Conservation (phyloP, 2,329 filamentous ascomycete genomes). For the Sporothrix brunneoviolacea region DNA sequence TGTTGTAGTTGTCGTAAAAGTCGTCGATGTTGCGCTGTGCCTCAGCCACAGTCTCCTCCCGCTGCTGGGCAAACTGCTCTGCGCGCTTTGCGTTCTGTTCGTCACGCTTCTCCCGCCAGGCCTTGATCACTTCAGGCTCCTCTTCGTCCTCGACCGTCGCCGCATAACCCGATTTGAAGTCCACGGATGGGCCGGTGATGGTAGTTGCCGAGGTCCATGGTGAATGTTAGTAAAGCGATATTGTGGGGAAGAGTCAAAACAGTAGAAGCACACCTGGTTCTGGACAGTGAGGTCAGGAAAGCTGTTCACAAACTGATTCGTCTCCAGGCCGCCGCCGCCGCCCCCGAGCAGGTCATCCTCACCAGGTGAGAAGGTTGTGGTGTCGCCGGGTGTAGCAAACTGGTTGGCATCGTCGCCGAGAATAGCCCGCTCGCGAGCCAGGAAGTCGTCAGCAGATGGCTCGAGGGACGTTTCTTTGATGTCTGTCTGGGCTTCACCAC, state of each 20-base stretch:
- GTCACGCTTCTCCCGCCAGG: constrained; percentile 90
- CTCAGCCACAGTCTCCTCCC: constrained; percentile 77
- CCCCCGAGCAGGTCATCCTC: constrained; percentile 67
- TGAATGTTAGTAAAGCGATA: no score
- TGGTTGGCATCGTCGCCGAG: constrained; percentile 90
- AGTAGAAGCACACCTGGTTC: constrained; percentile 54
- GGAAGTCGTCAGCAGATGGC: constrained; percentile 71
- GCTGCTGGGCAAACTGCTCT: constrained; percentile 74
- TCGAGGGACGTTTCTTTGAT: constrained; percentile 51
- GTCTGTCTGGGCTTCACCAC: constrained; percentile 63
- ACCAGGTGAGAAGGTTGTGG: constrained; percentile 38
- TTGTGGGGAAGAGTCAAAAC: neutral
- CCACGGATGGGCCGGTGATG: constrained; percentile 67
- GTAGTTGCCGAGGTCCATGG: constrained; percentile 35
- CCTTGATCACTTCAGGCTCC: constrained; percentile 80
- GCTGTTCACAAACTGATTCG: constrained; percentile 69
- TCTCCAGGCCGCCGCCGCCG: constrained; percentile 44
- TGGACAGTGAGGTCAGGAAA: constrained; percentile 70
- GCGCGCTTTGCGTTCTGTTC: constrained; percentile 75
- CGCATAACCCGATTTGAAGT: constrained; percentile 56
- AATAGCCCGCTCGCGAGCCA: constrained; percentile 81
- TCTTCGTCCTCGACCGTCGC: constrained; percentile 60
- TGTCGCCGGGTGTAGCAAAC: constrained; percentile 72
- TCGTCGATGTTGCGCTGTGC: constrained; percentile 94
- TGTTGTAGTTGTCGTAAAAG: constrained; percentile 99